Evolutionary conservation across 169 alveolate species (phyloP).

Genomic region (Babesia microti): DNA sequence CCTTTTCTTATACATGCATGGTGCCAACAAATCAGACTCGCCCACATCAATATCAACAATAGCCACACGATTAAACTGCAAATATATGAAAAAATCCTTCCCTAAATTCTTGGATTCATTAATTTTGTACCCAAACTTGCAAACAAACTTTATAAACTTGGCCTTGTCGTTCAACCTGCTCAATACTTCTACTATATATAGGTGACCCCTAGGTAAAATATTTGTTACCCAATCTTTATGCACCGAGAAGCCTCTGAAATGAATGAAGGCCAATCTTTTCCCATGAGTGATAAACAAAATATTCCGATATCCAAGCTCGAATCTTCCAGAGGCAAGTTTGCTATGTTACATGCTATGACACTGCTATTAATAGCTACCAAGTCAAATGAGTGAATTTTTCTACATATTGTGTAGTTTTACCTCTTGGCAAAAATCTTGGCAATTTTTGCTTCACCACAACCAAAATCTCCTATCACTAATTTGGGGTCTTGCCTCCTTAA

Average conservation of each 20-base stretch:
- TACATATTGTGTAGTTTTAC: not conserved
- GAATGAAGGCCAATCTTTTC: slow-evolving; percentile 71
- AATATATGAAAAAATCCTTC: slow-evolving; percentile 11
- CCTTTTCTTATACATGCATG: slow-evolving; percentile 49
- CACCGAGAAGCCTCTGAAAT: slow-evolving; percentile 63
- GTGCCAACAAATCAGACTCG: slow-evolving; percentile 11
- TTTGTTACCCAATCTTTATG: slow-evolving; percentile 31
- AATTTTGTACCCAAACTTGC: slow-evolving; percentile 14
- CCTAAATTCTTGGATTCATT: slow-evolving; percentile 1
- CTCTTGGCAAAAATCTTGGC: slow-evolving; percentile 35
- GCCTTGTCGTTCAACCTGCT: slow-evolving; percentile 14
- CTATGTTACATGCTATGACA: slow-evolving; percentile 63
- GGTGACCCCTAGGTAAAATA: slow-evolving; percentile 11
- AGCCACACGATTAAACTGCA: slow-evolving; percentile 5
- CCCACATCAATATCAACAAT: not conserved
- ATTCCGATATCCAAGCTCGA: slow-evolving; percentile 51
- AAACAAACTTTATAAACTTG: slow-evolving; percentile 8
- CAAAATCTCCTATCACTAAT: slow-evolving; percentile 52
- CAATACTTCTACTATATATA: slow-evolving; percentile 26
- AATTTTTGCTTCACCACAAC: slow-evolving; percentile 62
- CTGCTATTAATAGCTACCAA: slow-evolving; percentile 45
- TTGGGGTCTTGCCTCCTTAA: slow-evolving; percentile 4
- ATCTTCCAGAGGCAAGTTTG: slow-evolving; percentile 50
- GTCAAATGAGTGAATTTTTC: slow-evolving; percentile 60
- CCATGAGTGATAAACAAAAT: slow-evolving; percentile 73